Evolutionary conservation across 148 eudicot species (phyloP), one percentile per base, ranked within the genome.

Genomic region (Fallopia convolvulus): DNA sequence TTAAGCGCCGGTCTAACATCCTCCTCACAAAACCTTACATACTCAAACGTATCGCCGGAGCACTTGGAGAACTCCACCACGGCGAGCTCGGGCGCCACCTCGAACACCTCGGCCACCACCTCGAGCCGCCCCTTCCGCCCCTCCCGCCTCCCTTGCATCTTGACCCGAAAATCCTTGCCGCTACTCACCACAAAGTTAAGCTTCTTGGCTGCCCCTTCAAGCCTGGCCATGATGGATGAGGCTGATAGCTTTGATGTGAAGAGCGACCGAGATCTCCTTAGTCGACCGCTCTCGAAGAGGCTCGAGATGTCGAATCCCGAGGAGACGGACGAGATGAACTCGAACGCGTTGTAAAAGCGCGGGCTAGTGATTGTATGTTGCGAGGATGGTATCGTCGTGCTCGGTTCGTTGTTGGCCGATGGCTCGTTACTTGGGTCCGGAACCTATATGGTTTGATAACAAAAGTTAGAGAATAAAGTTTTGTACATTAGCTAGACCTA

Each of bases 1-100:
- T 90, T 83, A 2, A 91, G 81, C 6, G 90, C 89, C 12, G 97
- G 94, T 84, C 98, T 85, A 18, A 87, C 84, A 41, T 90, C 92
- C 71, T 91, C 97, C 56, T 91, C 91, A 76, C 89, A 91, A 61
- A 91, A 93, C 86, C 82, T 91, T 36, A 63, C 83, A 75, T 93
- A 93, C 88, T 93, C 98, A 12, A 93, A 80, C 4, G 98, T 90
- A 56, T 93, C 98, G 21, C 98, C 98, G 66, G 92, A 82, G 11
- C 82, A 84, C 86, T 91, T 93, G 13, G 97, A 85, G 58, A 93
- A 86, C 83, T 90, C 97, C 46, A 93, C 98, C 80, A 93, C 89
- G 0, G 97, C 89, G 77, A 93, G 85, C 80, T 84, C 97, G 7
- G 92, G 91, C 42, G 93, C 98, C 86, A 90, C 94, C 92, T 91